A percentile compares a stretch with the other conserved stretches of the same genome.
Evolutionary conservation across 2,329 filamentous ascomycete species (phyloP).

Genomic region (Nothophaeocryptopus gaeumannii): DNA sequence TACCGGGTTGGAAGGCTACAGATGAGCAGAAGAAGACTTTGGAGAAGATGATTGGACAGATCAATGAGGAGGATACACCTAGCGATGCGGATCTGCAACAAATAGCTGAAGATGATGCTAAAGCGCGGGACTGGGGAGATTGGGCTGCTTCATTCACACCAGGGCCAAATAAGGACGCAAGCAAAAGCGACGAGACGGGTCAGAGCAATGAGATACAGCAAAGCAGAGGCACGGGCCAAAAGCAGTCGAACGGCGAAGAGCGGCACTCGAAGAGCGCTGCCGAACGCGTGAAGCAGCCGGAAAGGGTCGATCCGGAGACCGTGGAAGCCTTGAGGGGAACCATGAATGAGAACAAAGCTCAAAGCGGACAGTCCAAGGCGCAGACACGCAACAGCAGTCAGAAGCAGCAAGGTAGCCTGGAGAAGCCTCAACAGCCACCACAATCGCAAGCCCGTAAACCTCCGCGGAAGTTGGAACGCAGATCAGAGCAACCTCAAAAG

Average conservation of each 20-base stretch:
- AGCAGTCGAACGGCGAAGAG: slow-evolving; percentile 9
- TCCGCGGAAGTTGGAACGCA: slow-evolving; percentile 19
- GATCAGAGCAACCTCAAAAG: slow-evolving; percentile 3
- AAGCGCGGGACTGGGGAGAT: not conserved
- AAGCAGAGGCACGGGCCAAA: slow-evolving; percentile 10
- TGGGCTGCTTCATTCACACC: no score
- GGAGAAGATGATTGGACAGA: slow-evolving; percentile 34
- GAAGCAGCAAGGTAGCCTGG: not conserved
- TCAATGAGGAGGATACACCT: slow-evolving; percentile 30
- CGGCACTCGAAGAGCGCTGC: slow-evolving; percentile 9
- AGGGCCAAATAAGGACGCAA: no score
- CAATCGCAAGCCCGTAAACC: slow-evolving; percentile 14
- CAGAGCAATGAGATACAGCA: slow-evolving; percentile 12
- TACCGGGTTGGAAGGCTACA: slow-evolving; percentile 32
- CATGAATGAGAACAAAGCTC: slow-evolving; percentile 1
- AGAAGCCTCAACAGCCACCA: not conserved
- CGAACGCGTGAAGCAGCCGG: slow-evolving; percentile 6
- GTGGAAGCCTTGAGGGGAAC: slow-evolving; percentile 11
- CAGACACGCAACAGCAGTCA: not conserved
- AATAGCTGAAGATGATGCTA: slow-evolving; percentile 16
- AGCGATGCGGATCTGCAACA: slow-evolving; percentile 15
- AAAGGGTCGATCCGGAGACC: slow-evolving; percentile 8
- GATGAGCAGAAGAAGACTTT: slow-evolving; percentile 32
- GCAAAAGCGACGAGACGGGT: slow-evolving; percentile 7
- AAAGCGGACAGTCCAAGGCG: not conserved